Conservation (phyloP, 2,329 filamentous ascomycete species). For the Monosporascus sp. region DNA sequence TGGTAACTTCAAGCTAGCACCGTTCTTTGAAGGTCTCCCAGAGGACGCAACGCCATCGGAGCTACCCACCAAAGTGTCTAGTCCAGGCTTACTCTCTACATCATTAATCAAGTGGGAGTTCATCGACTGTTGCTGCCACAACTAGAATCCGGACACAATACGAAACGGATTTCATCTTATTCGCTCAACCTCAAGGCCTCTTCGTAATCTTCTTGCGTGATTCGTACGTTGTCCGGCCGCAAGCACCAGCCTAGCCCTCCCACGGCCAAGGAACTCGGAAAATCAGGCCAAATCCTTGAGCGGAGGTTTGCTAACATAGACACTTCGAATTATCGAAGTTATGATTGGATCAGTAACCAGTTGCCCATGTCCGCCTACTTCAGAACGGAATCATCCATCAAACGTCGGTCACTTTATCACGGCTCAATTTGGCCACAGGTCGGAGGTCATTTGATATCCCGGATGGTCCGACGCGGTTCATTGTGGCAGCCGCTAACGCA, state of each 20-base stretch:
- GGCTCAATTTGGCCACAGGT: not conserved
- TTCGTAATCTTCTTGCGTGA: not conserved
- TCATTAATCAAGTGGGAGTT: not conserved
- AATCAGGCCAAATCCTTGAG: not conserved
- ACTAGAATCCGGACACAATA: constrained; percentile 15
- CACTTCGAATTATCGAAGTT: not conserved
- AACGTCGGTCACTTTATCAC: not conserved
- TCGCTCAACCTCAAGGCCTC: not conserved
- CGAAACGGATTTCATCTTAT: not conserved
- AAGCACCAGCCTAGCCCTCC: not conserved
- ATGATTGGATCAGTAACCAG: not conserved
- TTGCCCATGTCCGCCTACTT: not conserved
- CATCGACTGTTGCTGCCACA: constrained; percentile 1
- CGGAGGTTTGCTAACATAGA: not conserved
- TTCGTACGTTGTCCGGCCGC: not conserved
- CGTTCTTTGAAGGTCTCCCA: no score
- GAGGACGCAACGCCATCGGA: not conserved
- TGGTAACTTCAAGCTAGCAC: no score
- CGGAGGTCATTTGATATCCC: not conserved
- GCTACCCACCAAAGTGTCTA: not conserved
- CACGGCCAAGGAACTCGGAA: not conserved
- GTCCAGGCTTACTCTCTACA: not conserved
- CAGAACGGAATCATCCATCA: not conserved
- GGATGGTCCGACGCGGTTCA: not conserved
- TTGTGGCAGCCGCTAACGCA: not conserved